phyloP scores from a whole-genome alignment of 495 filamentous ascomycete genomes.

The Penicillium robsamsonii region DNA sequence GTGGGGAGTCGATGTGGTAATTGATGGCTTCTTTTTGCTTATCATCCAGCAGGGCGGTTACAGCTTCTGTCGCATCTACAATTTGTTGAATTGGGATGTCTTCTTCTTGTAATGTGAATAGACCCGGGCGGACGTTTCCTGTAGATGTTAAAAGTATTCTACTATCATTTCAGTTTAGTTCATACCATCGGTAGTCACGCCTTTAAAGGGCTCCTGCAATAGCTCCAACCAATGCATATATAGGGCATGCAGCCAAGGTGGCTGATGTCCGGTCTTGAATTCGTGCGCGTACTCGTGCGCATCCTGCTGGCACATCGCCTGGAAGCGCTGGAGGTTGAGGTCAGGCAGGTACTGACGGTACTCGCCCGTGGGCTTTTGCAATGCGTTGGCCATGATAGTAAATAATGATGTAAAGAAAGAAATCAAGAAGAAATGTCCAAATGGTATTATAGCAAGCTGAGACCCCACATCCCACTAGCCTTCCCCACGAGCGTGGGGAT shows the following conservation, averaged over 20 bases:
- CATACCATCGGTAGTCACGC: slow-evolving; percentile 66
- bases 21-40: slow-evolving; percentile 45
- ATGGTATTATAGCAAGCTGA: slow-evolving; percentile 16
- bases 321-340: slow-evolving; percentile 58
- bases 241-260: slow-evolving; percentile 66
- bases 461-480: slow-evolving; percentile 23
- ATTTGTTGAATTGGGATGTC: slow-evolving; percentile 57
- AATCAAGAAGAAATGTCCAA: not conserved
- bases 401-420: not conserved
- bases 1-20: slow-evolving; percentile 65
- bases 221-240: slow-evolving; percentile 66
- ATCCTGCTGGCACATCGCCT: slow-evolving; percentile 59
- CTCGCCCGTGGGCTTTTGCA: slow-evolving; percentile 37
- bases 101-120: slow-evolving; percentile 62
- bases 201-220: slow-evolving; percentile 66
- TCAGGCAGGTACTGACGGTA: slow-evolving; percentile 63
- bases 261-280: slow-evolving; percentile 56
- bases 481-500: slow-evolving; percentile 30
- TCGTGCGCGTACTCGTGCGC: slow-evolving; percentile 61
- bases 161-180: slow-evolving; percentile 6
- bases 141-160: slow-evolving; percentile 7
- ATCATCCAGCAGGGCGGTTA: slow-evolving; percentile 45
- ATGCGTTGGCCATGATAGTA: slow-evolving; percentile 1
- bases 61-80: slow-evolving; percentile 42
- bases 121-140: slow-evolving; percentile 53